Evolutionary conservation across 2,329 filamentous ascomycete genomes (phyloP).

Genomic region (Thyridium curvatum): DNA sequence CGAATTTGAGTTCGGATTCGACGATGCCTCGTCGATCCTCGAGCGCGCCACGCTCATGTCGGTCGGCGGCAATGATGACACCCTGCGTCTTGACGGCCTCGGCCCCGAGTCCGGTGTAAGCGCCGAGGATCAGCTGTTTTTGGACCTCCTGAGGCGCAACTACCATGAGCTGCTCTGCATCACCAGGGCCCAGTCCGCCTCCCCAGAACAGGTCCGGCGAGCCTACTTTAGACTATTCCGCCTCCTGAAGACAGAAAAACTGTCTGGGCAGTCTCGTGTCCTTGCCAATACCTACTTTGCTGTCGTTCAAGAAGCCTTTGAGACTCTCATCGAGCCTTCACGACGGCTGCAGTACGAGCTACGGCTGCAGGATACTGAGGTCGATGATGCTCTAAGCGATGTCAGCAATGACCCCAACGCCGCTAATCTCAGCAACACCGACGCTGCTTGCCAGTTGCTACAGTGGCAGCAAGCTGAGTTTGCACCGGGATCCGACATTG

Average conservation of each 20-base stretch:
- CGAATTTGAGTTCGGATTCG: slow-evolving; percentile 40
- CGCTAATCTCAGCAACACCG: not conserved
- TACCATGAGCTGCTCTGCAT: slow-evolving; percentile 40
- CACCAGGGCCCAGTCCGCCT: slow-evolving; percentile 22
- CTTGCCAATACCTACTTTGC: slow-evolving; percentile 33
- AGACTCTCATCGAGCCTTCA: slow-evolving; percentile 37
- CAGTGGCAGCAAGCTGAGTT: not conserved
- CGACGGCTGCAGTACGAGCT: slow-evolving; percentile 34
- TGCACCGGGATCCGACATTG: slow-evolving; percentile 19
- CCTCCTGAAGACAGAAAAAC: slow-evolving; percentile 34
- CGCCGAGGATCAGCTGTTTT: slow-evolving; percentile 10
- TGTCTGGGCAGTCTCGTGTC: slow-evolving; percentile 29
- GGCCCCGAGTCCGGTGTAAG: slow-evolving; percentile 4
- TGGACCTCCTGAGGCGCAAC: slow-evolving; percentile 17
- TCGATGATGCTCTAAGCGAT: too few species aligned
- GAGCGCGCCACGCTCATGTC: slow-evolving; percentile 21
- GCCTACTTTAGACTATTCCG: slow-evolving; percentile 39
- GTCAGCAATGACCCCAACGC: not conserved
- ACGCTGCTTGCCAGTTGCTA: not conserved
- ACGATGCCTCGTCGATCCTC: slow-evolving; percentile 37
- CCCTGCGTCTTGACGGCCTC: slow-evolving; percentile 5
- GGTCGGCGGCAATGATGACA: slow-evolving; percentile 10
- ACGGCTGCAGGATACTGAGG: too few species aligned
- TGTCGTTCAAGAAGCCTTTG: slow-evolving; percentile 35
- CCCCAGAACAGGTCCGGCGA: slow-evolving; percentile 28